Base-by-base conservation (phyloP, 495 filamentous ascomycete species). In the Elaphomyces granulatus region DNA sequence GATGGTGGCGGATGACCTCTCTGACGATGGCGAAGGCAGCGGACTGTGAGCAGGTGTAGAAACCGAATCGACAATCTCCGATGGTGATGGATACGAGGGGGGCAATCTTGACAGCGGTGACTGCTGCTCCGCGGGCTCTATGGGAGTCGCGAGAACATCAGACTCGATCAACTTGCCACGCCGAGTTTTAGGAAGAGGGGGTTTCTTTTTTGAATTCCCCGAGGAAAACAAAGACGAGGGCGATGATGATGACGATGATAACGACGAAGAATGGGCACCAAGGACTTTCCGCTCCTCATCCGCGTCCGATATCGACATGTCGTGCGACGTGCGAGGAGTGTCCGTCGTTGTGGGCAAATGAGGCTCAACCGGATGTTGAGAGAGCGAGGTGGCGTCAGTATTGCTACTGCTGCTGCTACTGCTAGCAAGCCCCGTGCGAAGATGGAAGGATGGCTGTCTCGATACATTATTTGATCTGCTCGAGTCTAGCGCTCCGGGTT, bases 101-200 rank as follows among this genome's bases (percentile, higher is more conserved):
- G 36, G 17, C 12, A 38, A 3, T 12, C 23, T 28, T 38, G n/a
- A 20, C 18, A 6, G 36, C 18, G 17, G 36, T 10, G 12, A 20
- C 12, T 38, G 6, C 18, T n/a, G n/a, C n/a, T 28, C 23, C 6
- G 42, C 37, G 8, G 61, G 43, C 36, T 46, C 44, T 15, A 46
- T 34, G 10, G 52, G 57, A 10, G 49, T 33, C 15, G 47, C 41
- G 38, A 42, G 42, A 36, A 48, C 35, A 46, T 48, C 49, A 35
- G 48, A 21, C 45, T 61, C 72, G 32, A 83, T 80, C n/a, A 74
- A 57, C 51, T 77, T 80, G 4, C 80, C 80, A 58, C 81, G 78
- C 40, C 78, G 71, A 31, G 68, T 77, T 47, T 60, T 77, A 1
- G 79, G 77, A 17, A 73, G 69, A 12, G 74, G 73, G 8, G 67